Evolutionary conservation across 768 basidiomycete species (phyloP), one percentile per base, ranked within the genome.

Genomic region (Mycena haematopus): DNA sequence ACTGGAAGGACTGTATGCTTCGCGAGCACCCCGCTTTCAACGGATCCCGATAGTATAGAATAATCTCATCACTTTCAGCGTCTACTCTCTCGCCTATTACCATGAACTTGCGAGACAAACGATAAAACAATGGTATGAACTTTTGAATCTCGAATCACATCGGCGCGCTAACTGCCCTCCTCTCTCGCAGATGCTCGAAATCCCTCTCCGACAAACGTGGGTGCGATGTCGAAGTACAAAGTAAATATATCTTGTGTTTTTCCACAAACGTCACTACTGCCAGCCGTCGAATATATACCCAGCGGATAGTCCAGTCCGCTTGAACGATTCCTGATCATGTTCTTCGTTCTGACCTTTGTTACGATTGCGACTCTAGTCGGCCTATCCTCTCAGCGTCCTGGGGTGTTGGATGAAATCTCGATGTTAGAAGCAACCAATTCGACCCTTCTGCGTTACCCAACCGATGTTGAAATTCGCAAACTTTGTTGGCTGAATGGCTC

Each of bases 381-480:
- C 33, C 19, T 52, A 21, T 46, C 63, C 25, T 56, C 50, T n/a
- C 40, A 38, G 36, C 47, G 49, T 3, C 61, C 71, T 14, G 65
- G 66, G 1, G 58, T 75, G 17, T 27, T 65, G 24, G 62, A 62
- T 35, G 67, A 65, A 46, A 73, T 70, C 27, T 54, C 62, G 8
- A 64, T 57, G 10, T 65, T 80, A 15, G 70, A 77, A 60, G 58
- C 67, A 9, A 71, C 77, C 31, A 77, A 81, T 58, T 77, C 82
- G 17, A 71, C 72, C 8, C 62, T 80, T 10, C 69, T 82, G 53
- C 71, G 70, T 19, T 83, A 81, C 68, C 81, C 83, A 7, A 82
- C 80, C 11, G 63, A 59, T 52, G 62, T n/a, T 11, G 29, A 31
- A 44, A 51, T 64, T 36, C 2, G n/a, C 9, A 27, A n/a, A 3